Base-by-base conservation (phyloP, 495 filamentous ascomycete species). In the Monascus purpureus region DNA sequence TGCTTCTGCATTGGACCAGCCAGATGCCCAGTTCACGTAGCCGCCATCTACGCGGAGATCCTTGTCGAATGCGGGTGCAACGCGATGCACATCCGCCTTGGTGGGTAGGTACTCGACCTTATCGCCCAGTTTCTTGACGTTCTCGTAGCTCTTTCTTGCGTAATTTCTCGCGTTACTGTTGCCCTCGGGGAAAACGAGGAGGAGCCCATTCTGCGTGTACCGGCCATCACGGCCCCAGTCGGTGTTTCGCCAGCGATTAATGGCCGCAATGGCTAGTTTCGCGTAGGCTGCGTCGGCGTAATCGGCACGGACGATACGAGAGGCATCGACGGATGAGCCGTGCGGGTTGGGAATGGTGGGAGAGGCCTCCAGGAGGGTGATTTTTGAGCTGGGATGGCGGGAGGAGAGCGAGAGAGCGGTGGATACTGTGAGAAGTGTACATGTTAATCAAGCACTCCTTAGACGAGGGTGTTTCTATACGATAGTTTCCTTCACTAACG, bases 1-100 rank as follows among this genome's bases (percentile, higher is more conserved):
- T 0, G 63, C 72, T 27, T 76, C 80, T 0, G 87, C 85, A 45
- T 97, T 71, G 4, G 73, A 81, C 88, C 87, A 95, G 1, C 90
- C 90, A 31, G 71, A 76, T 1, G 61, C 65, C 46, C 65, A 61
- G 49, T 95, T 97, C 27, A 92, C 51, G 54, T 97, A 97, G 2
- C 88, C 88, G 39, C 25, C 83, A 68, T 36, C 68, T 51, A 43
- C 57, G 35, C 57, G 50, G 18, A 53, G 41, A 46, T 36, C 70
- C 61, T 30, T 65, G 56, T 62, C 31, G 47, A 59, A 41, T 6
- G 65, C 68, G 3, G 59, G 67, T 13, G 58, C 39, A 8, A 55
- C 53, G 16, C 50, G 39, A 22, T 53, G 53, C 9, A 70, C 60
- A 3, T 63, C 63, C 17, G 37, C 35, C 36, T 57, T 50, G 1